phyloP scores from a whole-genome alignment of 345 rosid species.

The Sapria himalayana region DNA sequence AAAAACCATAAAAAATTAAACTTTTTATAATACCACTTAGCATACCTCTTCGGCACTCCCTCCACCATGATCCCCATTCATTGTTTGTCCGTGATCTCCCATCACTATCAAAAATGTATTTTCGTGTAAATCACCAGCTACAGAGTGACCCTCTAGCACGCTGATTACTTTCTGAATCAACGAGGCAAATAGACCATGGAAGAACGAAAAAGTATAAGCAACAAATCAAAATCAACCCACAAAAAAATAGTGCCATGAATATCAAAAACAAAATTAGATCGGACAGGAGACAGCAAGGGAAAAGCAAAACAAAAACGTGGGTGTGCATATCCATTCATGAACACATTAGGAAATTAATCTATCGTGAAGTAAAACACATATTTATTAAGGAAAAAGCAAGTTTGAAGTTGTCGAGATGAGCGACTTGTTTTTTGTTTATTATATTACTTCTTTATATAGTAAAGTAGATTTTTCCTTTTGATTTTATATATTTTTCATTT shows the following conservation, averaged over 20 bases:
- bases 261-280: neutral
- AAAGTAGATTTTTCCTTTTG: too few relatives aligned
- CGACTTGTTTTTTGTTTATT: too few relatives aligned
- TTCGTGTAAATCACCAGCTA: constrained; percentile 67
- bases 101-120: constrained; percentile 69
- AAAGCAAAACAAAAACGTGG: too few relatives aligned
- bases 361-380: too few relatives aligned
- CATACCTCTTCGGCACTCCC: constrained; percentile 83
- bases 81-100: constrained; percentile 98
- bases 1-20: neutral
- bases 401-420: too few relatives aligned
- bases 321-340: too few relatives aligned
- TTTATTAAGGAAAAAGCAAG: too few relatives aligned
- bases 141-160: constrained; percentile 39
- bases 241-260: neutral
- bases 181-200: constrained; percentile 1
- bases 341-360: too few relatives aligned
- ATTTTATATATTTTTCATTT: too few relatives aligned
- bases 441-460: too few relatives aligned
- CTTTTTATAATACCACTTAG: too few relatives aligned
- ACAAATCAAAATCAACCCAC: neutral
- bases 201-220: constrained; percentile 1
- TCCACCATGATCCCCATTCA: constrained; percentile 98
- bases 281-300: neutral
- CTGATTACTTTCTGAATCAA: constrained; percentile 36